These are phyloP conservation scores for Cercospora zeae-maydis DNA, from an alignment of 2,329 filamentous ascomycete species.

Conservation along the genomic window DNA sequence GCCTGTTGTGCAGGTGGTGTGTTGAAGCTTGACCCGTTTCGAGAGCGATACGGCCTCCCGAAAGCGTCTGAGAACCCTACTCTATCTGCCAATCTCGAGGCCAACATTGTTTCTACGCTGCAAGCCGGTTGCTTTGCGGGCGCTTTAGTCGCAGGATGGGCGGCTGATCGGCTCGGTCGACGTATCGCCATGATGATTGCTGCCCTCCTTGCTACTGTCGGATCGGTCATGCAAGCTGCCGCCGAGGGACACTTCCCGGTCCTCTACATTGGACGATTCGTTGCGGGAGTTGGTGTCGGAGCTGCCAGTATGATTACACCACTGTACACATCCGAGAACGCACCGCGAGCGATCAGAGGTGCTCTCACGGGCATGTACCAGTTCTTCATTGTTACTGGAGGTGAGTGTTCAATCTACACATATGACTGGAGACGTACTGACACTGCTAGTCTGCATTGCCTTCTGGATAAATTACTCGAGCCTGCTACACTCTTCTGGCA, in stretches of 20 bases:
- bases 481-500: constrained; percentile 46
- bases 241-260: constrained; percentile 39
- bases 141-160: constrained; percentile 65
- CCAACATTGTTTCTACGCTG: constrained; percentile 69
- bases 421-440: neutral
- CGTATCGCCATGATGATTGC: constrained; percentile 65
- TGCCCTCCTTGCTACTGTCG: constrained; percentile 57
- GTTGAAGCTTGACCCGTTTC: constrained; percentile 57
- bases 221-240: constrained; percentile 68
- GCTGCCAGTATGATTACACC: constrained; percentile 53
- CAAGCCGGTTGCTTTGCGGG: constrained; percentile 69
- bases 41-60: constrained; percentile 54
- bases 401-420: neutral
- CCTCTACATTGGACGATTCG: constrained; percentile 37
- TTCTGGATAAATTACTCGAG: constrained; percentile 52
- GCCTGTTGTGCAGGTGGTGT: constrained; percentile 49
- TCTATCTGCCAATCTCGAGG: constrained; percentile 24
- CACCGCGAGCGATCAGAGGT: constrained; percentile 43
- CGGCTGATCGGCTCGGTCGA: constrained; percentile 67
- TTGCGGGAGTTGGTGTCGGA: constrained; percentile 48
- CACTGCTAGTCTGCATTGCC: constrained; percentile 6
- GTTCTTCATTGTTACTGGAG: constrained; percentile 49
- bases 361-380: constrained; percentile 60
- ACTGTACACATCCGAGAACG: constrained; percentile 55
- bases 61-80: constrained; percentile 23